Evolutionary conservation across 495 filamentous ascomycete species (phyloP), one percentile per base, ranked within the genome.

Genomic region (Astrothelium macrocarpum): DNA sequence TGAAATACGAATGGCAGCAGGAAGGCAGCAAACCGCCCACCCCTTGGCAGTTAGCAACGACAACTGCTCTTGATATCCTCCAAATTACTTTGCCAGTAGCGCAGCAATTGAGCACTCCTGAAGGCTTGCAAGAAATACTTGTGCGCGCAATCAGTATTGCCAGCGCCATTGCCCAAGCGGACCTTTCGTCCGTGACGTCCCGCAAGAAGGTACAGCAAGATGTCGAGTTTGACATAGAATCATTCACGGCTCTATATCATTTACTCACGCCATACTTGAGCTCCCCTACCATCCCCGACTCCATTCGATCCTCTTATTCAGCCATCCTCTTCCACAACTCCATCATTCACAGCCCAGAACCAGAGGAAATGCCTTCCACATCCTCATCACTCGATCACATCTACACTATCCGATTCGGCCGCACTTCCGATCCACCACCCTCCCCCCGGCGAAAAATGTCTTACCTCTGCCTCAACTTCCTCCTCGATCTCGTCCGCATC

Each of bases 21-120:
- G 70, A 80, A 66, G 83, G 84, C 16, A 83, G 80, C 28, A 86
- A 83, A 42, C 76, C 85, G n/a, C 79, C 81, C 0, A 78, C 82
- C 46, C 79, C 90, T 1, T 97, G 94, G 94, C 84, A 82, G 43
- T 85, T 85, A 60, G 89, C 93, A 1, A 94, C 89, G 14, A 83
- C 79, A 1, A 82, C 84, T 0, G 78, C 84, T 1, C 71, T 96
- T 2, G 77, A 83, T 4, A 83, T 96, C n/a, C 72, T 96, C 1
- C 77, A 85, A 64, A 75, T 83, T 1, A 82, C 84, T 0, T 79
- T 95, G 3, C 81, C 85, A 2, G 53, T 60, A 12, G 36, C 65
- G 18, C 32, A 61, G 26, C 23, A 28, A 5, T 29, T 29, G 2
- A 56, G 49, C 49, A 56, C 49, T 29, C 11, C 26, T 2, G 49